Evolutionary conservation across 805 yeast genomes (phyloP).

Genomic region (Starmerella cellae): DNA sequence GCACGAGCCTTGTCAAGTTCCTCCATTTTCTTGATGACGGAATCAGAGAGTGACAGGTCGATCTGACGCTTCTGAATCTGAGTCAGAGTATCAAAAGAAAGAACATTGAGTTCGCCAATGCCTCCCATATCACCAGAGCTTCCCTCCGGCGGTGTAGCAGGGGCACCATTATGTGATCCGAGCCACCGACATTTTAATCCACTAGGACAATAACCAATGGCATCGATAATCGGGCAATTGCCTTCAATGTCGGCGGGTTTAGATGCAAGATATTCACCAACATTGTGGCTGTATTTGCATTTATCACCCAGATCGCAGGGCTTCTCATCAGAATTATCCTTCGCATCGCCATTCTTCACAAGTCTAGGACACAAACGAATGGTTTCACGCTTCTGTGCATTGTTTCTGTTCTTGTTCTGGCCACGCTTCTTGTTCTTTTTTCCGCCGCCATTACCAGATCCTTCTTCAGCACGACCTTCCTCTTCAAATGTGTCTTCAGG

Average conservation of each 20-base stretch:
- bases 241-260: slow-evolving; percentile 68
- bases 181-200: slow-evolving; percentile 92
- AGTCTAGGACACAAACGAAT: slow-evolving; percentile 19
- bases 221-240: slow-evolving; percentile 67
- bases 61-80: slow-evolving; percentile 49
- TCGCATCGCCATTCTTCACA: slow-evolving; percentile 1
- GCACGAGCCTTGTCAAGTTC: slow-evolving; percentile 13
- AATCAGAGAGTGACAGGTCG: slow-evolving; percentile 43
- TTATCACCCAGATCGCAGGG: slow-evolving; percentile 46
- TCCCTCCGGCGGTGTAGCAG: slow-evolving; percentile 7
- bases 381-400: slow-evolving; percentile 18
- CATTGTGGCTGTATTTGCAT: slow-evolving; percentile 70
- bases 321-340: not conserved
- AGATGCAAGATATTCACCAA: slow-evolving; percentile 44
- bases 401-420: slow-evolving; percentile 21
- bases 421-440: slow-evolving; percentile 20
- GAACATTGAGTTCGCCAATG: slow-evolving; percentile 11
- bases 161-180: slow-evolving; percentile 38
- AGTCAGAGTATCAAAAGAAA: slow-evolving; percentile 7
- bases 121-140: not conserved
- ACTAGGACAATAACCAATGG: slow-evolving; percentile 80
- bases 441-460: slow-evolving; percentile 3
- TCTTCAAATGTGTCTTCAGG: slow-evolving; percentile 18
- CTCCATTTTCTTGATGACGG: slow-evolving; percentile 43
- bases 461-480: slow-evolving; percentile 16